Evolutionary conservation across 306 rosid species (phyloP).

Genomic region (Vachellia collinsii): DNA sequence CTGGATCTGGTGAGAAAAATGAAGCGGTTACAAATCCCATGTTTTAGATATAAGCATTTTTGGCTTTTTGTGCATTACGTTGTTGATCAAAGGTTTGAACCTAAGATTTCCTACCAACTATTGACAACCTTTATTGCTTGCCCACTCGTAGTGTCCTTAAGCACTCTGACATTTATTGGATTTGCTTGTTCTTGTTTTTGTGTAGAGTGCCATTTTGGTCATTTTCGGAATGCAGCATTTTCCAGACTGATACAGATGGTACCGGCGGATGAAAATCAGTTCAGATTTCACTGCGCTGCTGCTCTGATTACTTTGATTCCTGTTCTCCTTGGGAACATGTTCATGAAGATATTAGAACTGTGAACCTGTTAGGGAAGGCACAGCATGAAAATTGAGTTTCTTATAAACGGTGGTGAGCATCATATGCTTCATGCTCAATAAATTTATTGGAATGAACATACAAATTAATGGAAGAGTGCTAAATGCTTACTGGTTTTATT

Average conservation of each 20-base stretch:
- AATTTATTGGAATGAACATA: neutral
- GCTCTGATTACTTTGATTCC: slow-evolving; percentile 29
- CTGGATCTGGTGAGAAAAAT: slow-evolving; percentile 7
- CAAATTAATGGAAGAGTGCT: slow-evolving; percentile 1
- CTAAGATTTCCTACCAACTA: neutral
- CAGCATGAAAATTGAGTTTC: slow-evolving; percentile 17
- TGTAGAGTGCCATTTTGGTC: slow-evolving; percentile 10
- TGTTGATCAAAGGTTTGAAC: neutral
- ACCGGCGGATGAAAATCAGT: slow-evolving; percentile 22
- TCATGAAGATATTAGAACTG: neutral
- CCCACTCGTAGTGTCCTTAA: neutral
- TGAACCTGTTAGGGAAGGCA: neutral
- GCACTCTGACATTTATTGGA: neutral
- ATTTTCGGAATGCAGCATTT: slow-evolving; percentile 27
- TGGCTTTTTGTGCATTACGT: neutral
- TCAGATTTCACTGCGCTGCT: slow-evolving; percentile 6
- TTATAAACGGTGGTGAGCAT: slow-evolving; percentile 19
- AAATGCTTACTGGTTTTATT: slow-evolving; percentile 10
- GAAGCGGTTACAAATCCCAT: neutral
- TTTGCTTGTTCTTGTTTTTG: slow-evolving; percentile 2
- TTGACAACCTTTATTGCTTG: neutral
- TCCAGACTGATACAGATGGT: slow-evolving; percentile 23
- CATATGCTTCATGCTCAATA: slow-evolving; percentile 15
- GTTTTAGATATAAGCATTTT: neutral
- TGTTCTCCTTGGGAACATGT: slow-evolving; percentile 8